phyloP scores from a whole-genome alignment of 768 basidiomycete species.

The Pluteus cervinus region DNA sequence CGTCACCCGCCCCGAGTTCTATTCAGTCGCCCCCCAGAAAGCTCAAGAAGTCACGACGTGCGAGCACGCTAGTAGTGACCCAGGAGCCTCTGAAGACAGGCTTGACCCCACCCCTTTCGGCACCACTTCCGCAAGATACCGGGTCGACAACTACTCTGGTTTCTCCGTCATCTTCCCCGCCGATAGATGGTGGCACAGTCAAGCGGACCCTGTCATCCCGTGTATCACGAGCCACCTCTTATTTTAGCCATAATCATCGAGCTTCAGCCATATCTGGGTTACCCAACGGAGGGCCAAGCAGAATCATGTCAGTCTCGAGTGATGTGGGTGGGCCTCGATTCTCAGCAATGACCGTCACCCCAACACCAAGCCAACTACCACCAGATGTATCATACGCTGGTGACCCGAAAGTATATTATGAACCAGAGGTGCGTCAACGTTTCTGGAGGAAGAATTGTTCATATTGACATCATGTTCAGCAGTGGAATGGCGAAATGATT shows the following conservation, averaged over 20 bases:
- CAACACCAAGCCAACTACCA: no score
- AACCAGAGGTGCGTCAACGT: slow-evolving; percentile 31
- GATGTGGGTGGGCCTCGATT: slow-evolving; percentile 34
- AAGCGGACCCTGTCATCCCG: no score
- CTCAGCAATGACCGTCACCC: no score
- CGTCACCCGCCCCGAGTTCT: slow-evolving; percentile 9
- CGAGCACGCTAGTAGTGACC: no score
- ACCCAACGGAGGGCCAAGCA: no score
- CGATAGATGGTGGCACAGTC: no score
- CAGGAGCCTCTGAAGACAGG: no score
- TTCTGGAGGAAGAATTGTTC: background rate
- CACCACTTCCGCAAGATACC: background rate
- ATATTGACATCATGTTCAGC: slow-evolving; percentile 24
- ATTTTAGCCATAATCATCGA: no score
- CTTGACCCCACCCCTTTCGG: background rate
- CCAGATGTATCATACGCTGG: slow-evolving; percentile 49
- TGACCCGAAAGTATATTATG: slow-evolving; percentile 50
- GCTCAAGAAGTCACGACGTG: no score
- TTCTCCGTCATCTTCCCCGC: background rate
- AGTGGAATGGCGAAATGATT: slow-evolving; percentile 65
- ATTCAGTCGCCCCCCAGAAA: slow-evolving; percentile 7
- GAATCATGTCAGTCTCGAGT: no score
- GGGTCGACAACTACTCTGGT: background rate
- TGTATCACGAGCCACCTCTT: no score
- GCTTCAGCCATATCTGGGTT: no score